These are phyloP conservation scores for Calonectria naviculata DNA, from an alignment of 2,329 filamentous ascomycete genomes.

Conservation along the genomic window DNA sequence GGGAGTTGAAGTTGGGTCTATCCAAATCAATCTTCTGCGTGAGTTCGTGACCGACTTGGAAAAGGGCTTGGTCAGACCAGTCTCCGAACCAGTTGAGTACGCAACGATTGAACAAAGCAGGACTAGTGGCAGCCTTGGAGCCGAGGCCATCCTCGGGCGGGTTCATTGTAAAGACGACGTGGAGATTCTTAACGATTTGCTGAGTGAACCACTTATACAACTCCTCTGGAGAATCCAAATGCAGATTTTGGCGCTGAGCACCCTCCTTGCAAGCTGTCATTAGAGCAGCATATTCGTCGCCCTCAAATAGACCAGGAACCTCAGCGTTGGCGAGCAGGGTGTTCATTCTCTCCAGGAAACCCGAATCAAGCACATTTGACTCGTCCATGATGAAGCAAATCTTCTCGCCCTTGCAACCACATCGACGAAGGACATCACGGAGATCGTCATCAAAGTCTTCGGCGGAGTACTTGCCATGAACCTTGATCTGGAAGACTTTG, in stretches of 20 bases:
- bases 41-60: slow-evolving; percentile 95
- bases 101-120: slow-evolving; percentile 98
- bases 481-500: slow-evolving; percentile 99
- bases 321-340: slow-evolving; percentile 99
- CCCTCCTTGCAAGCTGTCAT: slow-evolving; percentile 99
- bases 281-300: slow-evolving; percentile 97
- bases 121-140: slow-evolving; percentile 96
- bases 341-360: slow-evolving; percentile 99
- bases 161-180: slow-evolving; percentile 99
- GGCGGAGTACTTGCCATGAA: slow-evolving; percentile 97
- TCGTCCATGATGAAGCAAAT: slow-evolving; percentile 99
- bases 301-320: slow-evolving; percentile 97
- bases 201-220: slow-evolving; percentile 99
- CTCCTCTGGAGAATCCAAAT: slow-evolving; percentile 97
- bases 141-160: slow-evolving; percentile 94
- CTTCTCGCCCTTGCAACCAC: slow-evolving; percentile 98
- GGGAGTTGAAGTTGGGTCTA: slow-evolving; percentile 84
- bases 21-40: slow-evolving; percentile 98
- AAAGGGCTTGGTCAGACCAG: slow-evolving; percentile 99
- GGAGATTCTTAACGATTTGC: slow-evolving; percentile 98
- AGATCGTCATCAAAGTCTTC: slow-evolving; percentile 99
- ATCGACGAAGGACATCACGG: slow-evolving; percentile 90
- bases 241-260: slow-evolving; percentile 92
- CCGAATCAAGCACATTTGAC: slow-evolving; percentile 97
- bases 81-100: slow-evolving; percentile 99